phyloP scores from a whole-genome alignment of 139 green algal genomes.

The Nannochloris sp. region DNA sequence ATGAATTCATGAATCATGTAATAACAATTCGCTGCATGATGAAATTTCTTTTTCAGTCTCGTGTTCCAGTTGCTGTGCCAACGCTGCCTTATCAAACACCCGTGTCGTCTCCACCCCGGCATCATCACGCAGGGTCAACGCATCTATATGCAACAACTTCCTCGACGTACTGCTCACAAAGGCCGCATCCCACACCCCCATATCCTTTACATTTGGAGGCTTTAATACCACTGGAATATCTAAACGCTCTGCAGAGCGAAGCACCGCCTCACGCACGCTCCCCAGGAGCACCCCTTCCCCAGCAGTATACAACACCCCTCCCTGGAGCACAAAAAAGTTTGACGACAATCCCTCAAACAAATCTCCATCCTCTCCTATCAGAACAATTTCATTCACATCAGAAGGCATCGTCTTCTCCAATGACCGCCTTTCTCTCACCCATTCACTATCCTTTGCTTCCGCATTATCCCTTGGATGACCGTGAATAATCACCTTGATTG shows the following conservation, averaged over 20 bases:
- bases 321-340: slow-evolving; percentile 53
- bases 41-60: slow-evolving; percentile 26
- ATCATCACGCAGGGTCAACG: background rate
- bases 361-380: slow-evolving; percentile 17
- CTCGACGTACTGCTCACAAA: slow-evolving; percentile 50
- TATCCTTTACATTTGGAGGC: slow-evolving; percentile 27
- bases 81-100: slow-evolving; percentile 5
- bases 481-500: slow-evolving; percentile 38
- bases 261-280: slow-evolving; percentile 40
- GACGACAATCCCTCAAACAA: slow-evolving; percentile 40
- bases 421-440: slow-evolving; percentile 40
- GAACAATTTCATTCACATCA: slow-evolving; percentile 30
- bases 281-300: slow-evolving; percentile 42
- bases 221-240: slow-evolving; percentile 33
- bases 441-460: slow-evolving; percentile 56
- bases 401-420: slow-evolving; percentile 23
- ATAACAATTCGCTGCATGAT: slow-evolving; percentile 10
- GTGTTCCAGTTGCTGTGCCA: slow-evolving; percentile 23
- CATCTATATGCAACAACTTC: slow-evolving; percentile 46
- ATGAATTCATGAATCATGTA: background rate
- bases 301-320: slow-evolving; percentile 34
- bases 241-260: slow-evolving; percentile 30
- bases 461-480: slow-evolving; percentile 44
- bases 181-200: slow-evolving; percentile 45
- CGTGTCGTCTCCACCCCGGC: background rate